These are phyloP conservation scores for Lentithecium fluviatile DNA, from an alignment of 495 filamentous ascomycete genomes.

Conservation along the genomic window DNA sequence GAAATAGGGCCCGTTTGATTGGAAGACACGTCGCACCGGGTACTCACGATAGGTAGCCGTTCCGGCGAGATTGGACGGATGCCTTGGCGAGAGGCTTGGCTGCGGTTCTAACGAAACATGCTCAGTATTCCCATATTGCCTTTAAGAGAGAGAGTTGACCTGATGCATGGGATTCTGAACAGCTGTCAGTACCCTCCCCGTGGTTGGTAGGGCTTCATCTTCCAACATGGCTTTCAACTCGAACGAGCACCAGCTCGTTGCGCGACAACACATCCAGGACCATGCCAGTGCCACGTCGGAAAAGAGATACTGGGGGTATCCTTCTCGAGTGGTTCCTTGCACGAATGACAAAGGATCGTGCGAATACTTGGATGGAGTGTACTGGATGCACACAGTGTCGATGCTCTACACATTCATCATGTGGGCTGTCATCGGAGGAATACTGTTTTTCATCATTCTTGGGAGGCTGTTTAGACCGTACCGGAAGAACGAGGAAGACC, in stretches of 20 bases:
- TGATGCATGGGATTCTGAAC: not conserved
- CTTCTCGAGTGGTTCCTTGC: conserved; percentile 56
- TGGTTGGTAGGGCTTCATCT: not conserved
- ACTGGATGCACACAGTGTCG: conserved; percentile 56
- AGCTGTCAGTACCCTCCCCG: not conserved
- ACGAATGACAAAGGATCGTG: conserved; percentile 60
- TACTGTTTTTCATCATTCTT: conserved; percentile 44
- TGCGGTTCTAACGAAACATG: not conserved
- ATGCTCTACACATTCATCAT: conserved; percentile 64
- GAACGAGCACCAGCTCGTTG: not conserved
- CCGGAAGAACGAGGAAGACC: conserved; percentile 19
- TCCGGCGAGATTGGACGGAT: not conserved
- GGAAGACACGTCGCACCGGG: not conserved
- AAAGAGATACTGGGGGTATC: conserved; percentile 63
- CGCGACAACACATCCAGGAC: conserved; percentile 44
- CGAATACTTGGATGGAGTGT: conserved; percentile 62
- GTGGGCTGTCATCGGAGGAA: conserved; percentile 55
- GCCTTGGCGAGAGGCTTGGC: not conserved
- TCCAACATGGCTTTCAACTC: not conserved
- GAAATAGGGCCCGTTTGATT: too few species aligned
- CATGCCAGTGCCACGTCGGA: conserved; percentile 42
- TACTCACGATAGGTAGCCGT: not conserved
- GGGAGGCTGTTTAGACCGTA: conserved; percentile 32
- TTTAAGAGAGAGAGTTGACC: not conserved
- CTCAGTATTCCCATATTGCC: not conserved